Base-by-base conservation (phyloP, 2,329 filamentous ascomycete genomes). In the Venturia asperata region DNA sequence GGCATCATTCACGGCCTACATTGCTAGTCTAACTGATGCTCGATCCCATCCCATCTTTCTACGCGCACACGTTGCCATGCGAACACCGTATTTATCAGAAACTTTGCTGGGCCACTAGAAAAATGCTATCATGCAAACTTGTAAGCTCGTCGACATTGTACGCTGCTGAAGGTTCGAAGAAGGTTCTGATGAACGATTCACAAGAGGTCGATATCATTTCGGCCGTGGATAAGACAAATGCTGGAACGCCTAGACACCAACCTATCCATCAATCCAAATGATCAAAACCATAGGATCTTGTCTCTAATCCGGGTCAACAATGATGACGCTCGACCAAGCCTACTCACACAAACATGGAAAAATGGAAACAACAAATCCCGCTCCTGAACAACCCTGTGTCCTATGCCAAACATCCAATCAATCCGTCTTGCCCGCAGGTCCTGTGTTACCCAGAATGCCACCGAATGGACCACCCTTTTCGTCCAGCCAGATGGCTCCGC, bases 401-500 rank as follows among this genome's bases (percentile, higher is more conserved):
- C 27, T 9, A 4, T 37, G 19, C 52, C 30, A 17, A 55, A 24
- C n/a, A 37, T 37, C 27, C 15, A 37, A 58, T 58, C 30, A 58
- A 58, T 58, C 52, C n/a, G 15, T 58, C 52, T 58, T 58, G 30
- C 52, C 52, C n/a, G 52, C 30, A 37, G 52, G 9, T 7, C 52
- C 52, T 5, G 27, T 58, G 13, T 58, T 61, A 10, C 60, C 60
- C 17, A 61, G 27, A 17, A 61, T 61, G 1, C 60, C 60, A 21
- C 60, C 60, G 24, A 61, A 61, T 1, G 60, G 39, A 42, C 42
- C 60, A 2, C 42, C 42, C 60, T 61, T 45, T 15, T 45, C 42
- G 10, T 45, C 60, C 19, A 61, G 42, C 60, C 60, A 61, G n/a
- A 61, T 42, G 9, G 60, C 60, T 17, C 60, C 60, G 24, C 47